Percentiles rank a stretch among this genome's conserved stretches.
Conservation (phyloP, 305 asterid species). For the Solanum hybrid region DNA sequence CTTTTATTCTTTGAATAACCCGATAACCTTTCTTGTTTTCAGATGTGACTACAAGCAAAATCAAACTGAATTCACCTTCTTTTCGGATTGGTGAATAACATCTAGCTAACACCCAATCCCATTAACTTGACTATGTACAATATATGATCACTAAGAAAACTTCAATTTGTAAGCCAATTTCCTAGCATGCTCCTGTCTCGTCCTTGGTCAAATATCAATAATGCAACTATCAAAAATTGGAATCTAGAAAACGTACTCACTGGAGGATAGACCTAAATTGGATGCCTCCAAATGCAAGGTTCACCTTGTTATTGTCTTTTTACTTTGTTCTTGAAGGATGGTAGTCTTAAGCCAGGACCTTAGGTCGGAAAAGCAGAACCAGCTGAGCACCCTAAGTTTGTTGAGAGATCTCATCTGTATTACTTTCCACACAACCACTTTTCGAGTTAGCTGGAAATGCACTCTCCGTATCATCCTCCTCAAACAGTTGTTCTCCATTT, state of each 20-base stretch:
- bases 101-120: background rate
- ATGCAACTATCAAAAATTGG: background rate
- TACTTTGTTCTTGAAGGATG: background rate
- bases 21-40: background rate
- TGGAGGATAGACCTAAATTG: background rate
- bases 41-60: background rate
- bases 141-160: background rate
- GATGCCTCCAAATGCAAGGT: background rate
- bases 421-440: constrained; percentile 21
- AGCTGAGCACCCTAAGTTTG: constrained; percentile 10
- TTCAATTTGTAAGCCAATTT: constrained; percentile 1
- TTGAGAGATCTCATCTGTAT: constrained; percentile 24
- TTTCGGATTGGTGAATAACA: background rate
- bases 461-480: constrained; percentile 28
- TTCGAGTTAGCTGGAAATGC: constrained; percentile 11
- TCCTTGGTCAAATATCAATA: background rate
- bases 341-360: background rate
- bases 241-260: background rate
- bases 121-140: background rate
- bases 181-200: background rate
- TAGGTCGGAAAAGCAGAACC: background rate
- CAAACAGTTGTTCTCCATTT: constrained; percentile 40
- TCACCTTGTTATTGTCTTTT: background rate
- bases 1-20: background rate
- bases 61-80: background rate